Conservation (phyloP, 352 stramenopile species). For the Phytophthora melonis region DNA sequence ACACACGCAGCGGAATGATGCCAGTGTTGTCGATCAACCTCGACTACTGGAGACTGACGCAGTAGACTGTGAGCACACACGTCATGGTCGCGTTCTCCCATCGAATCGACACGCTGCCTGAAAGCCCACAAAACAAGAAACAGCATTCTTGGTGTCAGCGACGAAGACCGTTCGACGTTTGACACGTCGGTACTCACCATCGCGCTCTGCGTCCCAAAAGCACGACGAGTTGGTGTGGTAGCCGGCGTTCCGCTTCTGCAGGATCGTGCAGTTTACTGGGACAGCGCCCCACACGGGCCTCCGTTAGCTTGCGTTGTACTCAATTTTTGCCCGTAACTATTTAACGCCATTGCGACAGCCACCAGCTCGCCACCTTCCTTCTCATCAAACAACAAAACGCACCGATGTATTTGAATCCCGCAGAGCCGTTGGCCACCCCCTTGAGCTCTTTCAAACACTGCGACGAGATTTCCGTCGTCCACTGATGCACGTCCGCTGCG, state of each 20-base stretch:
- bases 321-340: constrained; percentile 47
- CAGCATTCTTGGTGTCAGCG: constrained; percentile 15
- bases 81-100: constrained; percentile 83
- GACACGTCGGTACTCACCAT: constrained; percentile 57
- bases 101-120: constrained; percentile 79
- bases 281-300: constrained; percentile 17
- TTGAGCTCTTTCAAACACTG: constrained; percentile 88
- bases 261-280: constrained; percentile 86
- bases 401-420: constrained; percentile 92
- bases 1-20: constrained; percentile 27
- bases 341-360: constrained; percentile 40
- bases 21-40: constrained; percentile 28
- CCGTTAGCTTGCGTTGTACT: constrained; percentile 38
- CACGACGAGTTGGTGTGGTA: constrained; percentile 90
- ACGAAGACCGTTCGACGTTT: not conserved
- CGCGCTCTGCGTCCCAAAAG: constrained; percentile 88
- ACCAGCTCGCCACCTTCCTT: not conserved
- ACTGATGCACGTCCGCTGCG: constrained; percentile 81
- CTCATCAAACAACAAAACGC: constrained; percentile 7
- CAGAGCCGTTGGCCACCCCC: constrained; percentile 81
- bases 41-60: constrained; percentile 70
- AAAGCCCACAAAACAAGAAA: constrained; percentile 12
- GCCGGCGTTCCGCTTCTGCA: constrained; percentile 91
- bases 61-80: constrained; percentile 76
- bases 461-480: constrained; percentile 81